Evolutionary conservation across 208 protist genomes (phyloP).

Genomic region (Wallacemonas sp.): DNA sequence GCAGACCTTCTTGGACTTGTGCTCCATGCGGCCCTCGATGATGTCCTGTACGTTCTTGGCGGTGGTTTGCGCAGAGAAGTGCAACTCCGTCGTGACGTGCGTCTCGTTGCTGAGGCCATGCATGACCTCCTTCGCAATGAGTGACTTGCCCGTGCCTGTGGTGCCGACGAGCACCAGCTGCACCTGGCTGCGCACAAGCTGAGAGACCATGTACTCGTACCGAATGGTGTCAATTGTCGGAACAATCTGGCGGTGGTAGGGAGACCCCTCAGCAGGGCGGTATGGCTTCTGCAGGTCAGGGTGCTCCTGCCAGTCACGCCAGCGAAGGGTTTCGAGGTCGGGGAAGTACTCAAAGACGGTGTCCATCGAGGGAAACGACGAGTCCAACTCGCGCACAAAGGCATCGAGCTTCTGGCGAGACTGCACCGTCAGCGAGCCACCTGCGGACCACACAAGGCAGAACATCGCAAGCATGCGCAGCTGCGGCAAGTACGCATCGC

Average conservation of each 20-base stretch:
- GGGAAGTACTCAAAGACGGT: slow-evolving; percentile 98
- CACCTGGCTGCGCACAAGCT: slow-evolving; percentile 84
- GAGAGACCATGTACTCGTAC: slow-evolving; percentile 93
- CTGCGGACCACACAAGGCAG: slow-evolving; percentile 95
- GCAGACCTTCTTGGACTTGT: slow-evolving; percentile 96
- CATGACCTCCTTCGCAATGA: slow-evolving; percentile 90
- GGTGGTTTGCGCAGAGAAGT: slow-evolving; percentile 96
- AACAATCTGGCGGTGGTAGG: slow-evolving; percentile 96
- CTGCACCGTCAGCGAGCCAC: slow-evolving; percentile 90
- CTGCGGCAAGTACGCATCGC: slow-evolving; percentile 90
- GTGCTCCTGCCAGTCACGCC: slow-evolving; percentile 95
- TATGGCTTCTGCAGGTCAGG: slow-evolving; percentile 84
- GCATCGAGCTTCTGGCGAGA: slow-evolving; percentile 93
- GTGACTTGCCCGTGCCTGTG: slow-evolving; percentile 97
- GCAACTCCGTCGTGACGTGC: slow-evolving; percentile 91
- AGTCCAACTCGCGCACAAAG: slow-evolving; percentile 95
- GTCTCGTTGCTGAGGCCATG: slow-evolving; percentile 68
- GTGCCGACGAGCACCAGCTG: slow-evolving; percentile 95
- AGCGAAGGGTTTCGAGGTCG: slow-evolving; percentile 86
- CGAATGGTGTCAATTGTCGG: slow-evolving; percentile 98
- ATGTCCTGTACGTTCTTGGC: slow-evolving; percentile 95
- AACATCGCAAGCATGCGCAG: slow-evolving; percentile 96
- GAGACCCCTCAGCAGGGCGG: slow-evolving; percentile 76
- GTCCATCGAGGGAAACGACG: slow-evolving; percentile 94
- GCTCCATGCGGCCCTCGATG: slow-evolving; percentile 96